Evolutionary conservation across 257 asterid species (phyloP).

Genomic region (Mitragyna speciosa): DNA sequence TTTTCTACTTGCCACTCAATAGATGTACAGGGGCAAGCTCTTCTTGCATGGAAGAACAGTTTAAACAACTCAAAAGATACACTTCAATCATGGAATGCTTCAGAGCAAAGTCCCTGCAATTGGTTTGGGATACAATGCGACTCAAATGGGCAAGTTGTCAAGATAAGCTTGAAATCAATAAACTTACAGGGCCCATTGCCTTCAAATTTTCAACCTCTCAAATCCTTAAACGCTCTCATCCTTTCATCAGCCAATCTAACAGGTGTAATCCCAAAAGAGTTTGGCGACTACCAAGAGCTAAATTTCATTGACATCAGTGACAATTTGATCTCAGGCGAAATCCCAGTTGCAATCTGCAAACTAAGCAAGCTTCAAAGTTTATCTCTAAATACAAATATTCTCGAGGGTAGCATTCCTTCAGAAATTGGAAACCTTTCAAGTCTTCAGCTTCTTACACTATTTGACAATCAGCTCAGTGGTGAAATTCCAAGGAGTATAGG

Average conservation of each 20-base stretch:
- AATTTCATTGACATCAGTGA: slow-evolving; percentile 61
- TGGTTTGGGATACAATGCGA: slow-evolving; percentile 83
- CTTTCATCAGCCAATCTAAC: slow-evolving; percentile 77
- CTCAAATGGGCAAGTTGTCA: slow-evolving; percentile 51
- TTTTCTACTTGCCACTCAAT: slow-evolving; percentile 46
- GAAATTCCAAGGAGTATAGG: slow-evolving; percentile 73
- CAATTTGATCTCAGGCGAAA: slow-evolving; percentile 66
- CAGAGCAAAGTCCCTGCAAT: slow-evolving; percentile 56
- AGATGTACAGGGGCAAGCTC: slow-evolving; percentile 64
- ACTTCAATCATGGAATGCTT: slow-evolving; percentile 58
- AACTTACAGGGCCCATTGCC: slow-evolving; percentile 87
- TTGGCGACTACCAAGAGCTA: slow-evolving; percentile 61
- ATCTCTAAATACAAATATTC: slow-evolving; percentile 52
- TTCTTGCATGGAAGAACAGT: slow-evolving; percentile 66
- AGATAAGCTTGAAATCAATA: slow-evolving; percentile 51
- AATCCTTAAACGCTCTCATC: slow-evolving; percentile 52
- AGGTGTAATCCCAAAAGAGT: slow-evolving; percentile 70
- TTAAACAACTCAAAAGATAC: slow-evolving; percentile 42
- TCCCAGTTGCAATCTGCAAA: slow-evolving; percentile 65
- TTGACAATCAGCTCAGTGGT: slow-evolving; percentile 79
- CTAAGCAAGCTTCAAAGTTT: slow-evolving; percentile 53
- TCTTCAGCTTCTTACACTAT: slow-evolving; percentile 53
- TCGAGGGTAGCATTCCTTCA: slow-evolving; percentile 61
- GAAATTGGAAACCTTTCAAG: slow-evolving; percentile 60
- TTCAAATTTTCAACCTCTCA: slow-evolving; percentile 56